A percentile compares a stretch with the other conserved stretches of the same genome.
These are phyloP conservation scores for Backusella mclennaniae DNA, from an alignment of 192 early-diverging fungal species.

Conservation along the genomic window DNA sequence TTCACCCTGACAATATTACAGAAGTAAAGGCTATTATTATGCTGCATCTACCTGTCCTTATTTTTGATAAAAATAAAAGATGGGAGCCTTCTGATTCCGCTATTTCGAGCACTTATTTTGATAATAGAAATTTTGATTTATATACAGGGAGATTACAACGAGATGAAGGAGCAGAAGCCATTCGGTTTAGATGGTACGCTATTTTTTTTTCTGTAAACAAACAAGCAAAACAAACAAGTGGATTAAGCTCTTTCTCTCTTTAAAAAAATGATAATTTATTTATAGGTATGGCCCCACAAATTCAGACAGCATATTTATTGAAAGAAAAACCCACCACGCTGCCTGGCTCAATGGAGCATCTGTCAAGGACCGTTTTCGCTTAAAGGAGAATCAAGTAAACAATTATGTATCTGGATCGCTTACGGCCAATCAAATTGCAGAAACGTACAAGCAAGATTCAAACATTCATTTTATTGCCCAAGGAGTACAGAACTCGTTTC, in stretches of 20 bases:
- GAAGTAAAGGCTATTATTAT: conserved; percentile 93
- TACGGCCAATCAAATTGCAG: conserved; percentile 68
- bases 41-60: conserved; percentile 86
- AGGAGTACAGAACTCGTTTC: conserved; percentile 72
- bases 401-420: conserved; percentile 76
- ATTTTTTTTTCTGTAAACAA: not conserved
- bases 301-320: conserved; percentile 33
- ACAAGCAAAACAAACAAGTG: not conserved
- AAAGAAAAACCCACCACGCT: conserved; percentile 47
- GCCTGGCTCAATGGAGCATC: conserved; percentile 52
- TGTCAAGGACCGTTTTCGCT: conserved; percentile 90
- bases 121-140: conserved; percentile 89
- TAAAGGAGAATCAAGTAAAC: conserved; percentile 94
- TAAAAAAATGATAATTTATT: not conserved
- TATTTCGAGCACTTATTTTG: conserved; percentile 92
- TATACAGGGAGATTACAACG: conserved; percentile 88
- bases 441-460: conserved; percentile 74
- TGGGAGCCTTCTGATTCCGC: conserved; percentile 86
- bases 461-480: conserved; percentile 68
- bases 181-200: conserved; percentile 93
- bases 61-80: conserved; percentile 56
- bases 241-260: not conserved
- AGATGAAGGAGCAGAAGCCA: conserved; percentile 85
- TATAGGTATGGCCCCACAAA: conserved; percentile 34
- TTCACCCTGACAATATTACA: conserved; percentile 93